Base-by-base conservation (phyloP, 257 asterid genomes). In the Fraxinus quadrangulata region DNA sequence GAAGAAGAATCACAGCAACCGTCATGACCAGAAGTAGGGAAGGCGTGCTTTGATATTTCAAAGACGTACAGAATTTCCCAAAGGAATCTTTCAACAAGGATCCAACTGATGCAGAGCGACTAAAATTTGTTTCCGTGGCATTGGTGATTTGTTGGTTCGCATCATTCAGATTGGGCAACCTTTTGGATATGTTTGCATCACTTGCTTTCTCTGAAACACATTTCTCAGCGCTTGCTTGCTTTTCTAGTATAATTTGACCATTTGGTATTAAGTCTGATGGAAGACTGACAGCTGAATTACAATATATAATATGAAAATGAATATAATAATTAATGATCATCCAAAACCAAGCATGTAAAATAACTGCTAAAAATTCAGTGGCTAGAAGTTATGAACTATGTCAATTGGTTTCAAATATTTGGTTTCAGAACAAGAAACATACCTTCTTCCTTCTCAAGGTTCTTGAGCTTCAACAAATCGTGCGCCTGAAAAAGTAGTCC, bases 381-480 rank as follows among this genome's bases (percentile, higher is more conserved):
- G 67, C 30, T 9, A 59, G 34, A 10, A 6, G 34, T 51, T 61
- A 37, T 67, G 69, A 75, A 81, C 82, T 49, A 63, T 1, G 45
- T 39, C 19, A 66, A 72, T 75, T 31, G 37, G 65, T 74, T 70
- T 45, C 54, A 49, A 45, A 54, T 72, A 28, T 72, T 74, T 67
- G 72, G 78, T 63, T 72, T 67, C 49, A 21, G 23, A 74, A 70
- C 45, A 78, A 81, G 77, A 74, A 69, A 76, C 85, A 21, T 87
- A 90, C 97, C 92, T 90, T 85, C 86, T 89, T 86, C 90, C 86
- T 83, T 84, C 87, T 88, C 92, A 73, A 91, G 84, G 66, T 85
- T 88, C 89, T 84, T 92, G 88, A 87, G 89, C 91, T 89, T 92
- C 90, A 93, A 85, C 81, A 83, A 65, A 81, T 88, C 86, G 78